These are phyloP conservation scores for Solanum virginianum DNA, from an alignment of 257 asterid genomes.

Conservation along the genomic window DNA sequence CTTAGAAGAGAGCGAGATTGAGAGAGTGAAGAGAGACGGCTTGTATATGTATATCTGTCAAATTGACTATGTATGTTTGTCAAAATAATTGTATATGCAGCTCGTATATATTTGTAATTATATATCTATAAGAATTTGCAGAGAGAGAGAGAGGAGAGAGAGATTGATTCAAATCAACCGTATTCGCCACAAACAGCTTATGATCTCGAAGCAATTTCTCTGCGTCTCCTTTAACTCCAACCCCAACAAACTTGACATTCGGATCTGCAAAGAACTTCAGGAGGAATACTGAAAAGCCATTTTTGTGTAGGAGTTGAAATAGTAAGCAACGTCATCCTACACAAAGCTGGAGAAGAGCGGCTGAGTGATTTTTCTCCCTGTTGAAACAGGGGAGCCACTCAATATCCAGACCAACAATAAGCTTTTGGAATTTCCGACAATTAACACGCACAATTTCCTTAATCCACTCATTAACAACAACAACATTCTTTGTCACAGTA, in stretches of 20 bases:
- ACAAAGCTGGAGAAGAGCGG: slow-evolving; percentile 11
- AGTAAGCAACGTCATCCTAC: not conserved
- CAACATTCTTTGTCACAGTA: not conserved
- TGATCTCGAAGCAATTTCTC: slow-evolving; percentile 6
- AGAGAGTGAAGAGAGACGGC: accelerated
- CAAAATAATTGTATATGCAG: too few relatives aligned
- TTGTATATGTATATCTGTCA: too few relatives aligned
- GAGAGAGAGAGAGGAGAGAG: too few relatives aligned
- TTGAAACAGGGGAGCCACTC: slow-evolving; percentile 5
- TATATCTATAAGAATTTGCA: too few relatives aligned
- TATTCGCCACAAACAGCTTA: not conserved
- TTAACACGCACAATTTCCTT: not conserved
- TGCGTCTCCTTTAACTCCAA: slow-evolving; percentile 10
- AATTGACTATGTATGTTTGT: too few relatives aligned
- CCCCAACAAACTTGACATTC: slow-evolving; percentile 3
- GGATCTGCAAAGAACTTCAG: not conserved
- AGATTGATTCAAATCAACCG: slow-evolving; percentile 2
- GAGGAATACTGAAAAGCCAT: not conserved
- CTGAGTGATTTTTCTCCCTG: not conserved
- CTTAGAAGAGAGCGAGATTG: too few relatives aligned
- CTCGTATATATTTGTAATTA: too few relatives aligned
- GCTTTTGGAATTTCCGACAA: not conserved
- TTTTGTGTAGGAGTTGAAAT: not conserved
- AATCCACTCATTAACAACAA: not conserved
- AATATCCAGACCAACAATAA: slow-evolving; percentile 6